phyloP scores from a whole-genome alignment of 805 yeast genomes.

The Cephaloascus albidus region DNA sequence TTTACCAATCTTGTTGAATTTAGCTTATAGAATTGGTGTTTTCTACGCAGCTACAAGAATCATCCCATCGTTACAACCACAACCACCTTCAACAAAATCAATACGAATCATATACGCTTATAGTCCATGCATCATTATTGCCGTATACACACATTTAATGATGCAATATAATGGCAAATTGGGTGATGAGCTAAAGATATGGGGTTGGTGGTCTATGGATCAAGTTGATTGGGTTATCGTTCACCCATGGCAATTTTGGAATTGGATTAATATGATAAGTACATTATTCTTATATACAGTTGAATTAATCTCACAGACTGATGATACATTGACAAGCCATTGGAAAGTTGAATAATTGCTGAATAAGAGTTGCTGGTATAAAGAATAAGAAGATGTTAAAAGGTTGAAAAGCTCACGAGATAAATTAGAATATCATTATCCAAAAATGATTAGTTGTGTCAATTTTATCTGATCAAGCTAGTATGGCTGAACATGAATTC shows the following conservation, averaged over 20 bases:
- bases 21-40: slow-evolving; percentile 79
- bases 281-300: slow-evolving; percentile 72
- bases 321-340: slow-evolving; percentile 27
- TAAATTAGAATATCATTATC: slow-evolving; percentile 3
- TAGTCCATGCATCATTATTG: slow-evolving; percentile 89
- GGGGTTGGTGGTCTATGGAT: slow-evolving; percentile 41
- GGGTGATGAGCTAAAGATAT: slow-evolving; percentile 49
- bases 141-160: slow-evolving; percentile 90
- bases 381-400: no score
- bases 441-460: slow-evolving; percentile 25
- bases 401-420: no score
- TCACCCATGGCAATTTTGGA: slow-evolving; percentile 94
- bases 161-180: slow-evolving; percentile 78
- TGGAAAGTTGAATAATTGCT: slow-evolving; percentile 28
- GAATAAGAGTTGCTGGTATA: no score
- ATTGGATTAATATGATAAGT: slow-evolving; percentile 85
- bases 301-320: slow-evolving; percentile 46
- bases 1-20: slow-evolving; percentile 69
- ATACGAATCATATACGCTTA: slow-evolving; percentile 69
- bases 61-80: slow-evolving; percentile 63
- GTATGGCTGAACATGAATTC: no score
- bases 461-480: no score
- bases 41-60: slow-evolving; percentile 91
- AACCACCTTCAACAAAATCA: slow-evolving; percentile 12
- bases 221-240: slow-evolving; percentile 19